Percentiles rank a stretch among this genome's conserved stretches.
phyloP scores from a whole-genome alignment of 768 basidiomycete species.

The Filobasidium floriforme region DNA sequence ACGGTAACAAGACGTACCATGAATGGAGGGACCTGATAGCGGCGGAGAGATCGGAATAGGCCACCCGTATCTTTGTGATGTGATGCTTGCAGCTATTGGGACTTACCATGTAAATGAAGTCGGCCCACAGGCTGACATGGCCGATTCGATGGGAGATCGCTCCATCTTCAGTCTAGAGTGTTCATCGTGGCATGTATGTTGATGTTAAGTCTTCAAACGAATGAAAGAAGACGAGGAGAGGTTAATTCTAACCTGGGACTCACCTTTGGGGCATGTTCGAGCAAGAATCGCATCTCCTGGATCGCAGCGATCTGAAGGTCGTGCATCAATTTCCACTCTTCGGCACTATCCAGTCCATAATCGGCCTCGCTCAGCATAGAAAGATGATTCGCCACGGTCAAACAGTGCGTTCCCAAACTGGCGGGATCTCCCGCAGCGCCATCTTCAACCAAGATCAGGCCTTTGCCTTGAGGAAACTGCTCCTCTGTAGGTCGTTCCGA shows the following conservation, averaged over 20 bases:
- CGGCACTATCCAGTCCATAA: too few species aligned
- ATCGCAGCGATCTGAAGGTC: slow-evolving; percentile 28
- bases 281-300: slow-evolving; percentile 31
- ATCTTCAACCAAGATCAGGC: slow-evolving; percentile 30
- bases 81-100: too few species aligned
- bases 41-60: too few species aligned
- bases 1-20: not conserved
- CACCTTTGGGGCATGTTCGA: not conserved
- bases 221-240: too few species aligned
- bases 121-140: slow-evolving; percentile 44
- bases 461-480: slow-evolving; percentile 15
- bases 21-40: not conserved
- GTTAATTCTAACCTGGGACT: not conserved
- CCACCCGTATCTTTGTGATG: too few species aligned
- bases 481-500: not conserved
- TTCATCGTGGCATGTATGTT: too few species aligned
- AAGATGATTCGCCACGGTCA: slow-evolving; percentile 28
- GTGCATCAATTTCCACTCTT: too few species aligned
- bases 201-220: too few species aligned
- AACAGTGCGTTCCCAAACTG: slow-evolving; percentile 34
- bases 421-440: slow-evolving; percentile 42
- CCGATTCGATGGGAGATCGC: slow-evolving; percentile 48
- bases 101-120: slow-evolving; percentile 49
- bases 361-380: too few species aligned
- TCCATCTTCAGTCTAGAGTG: slow-evolving; percentile 30